Evolutionary conservation across 768 basidiomycete genomes (phyloP), one percentile per base, ranked within the genome.

Genomic region (Tricholoma saponaceum): DNA sequence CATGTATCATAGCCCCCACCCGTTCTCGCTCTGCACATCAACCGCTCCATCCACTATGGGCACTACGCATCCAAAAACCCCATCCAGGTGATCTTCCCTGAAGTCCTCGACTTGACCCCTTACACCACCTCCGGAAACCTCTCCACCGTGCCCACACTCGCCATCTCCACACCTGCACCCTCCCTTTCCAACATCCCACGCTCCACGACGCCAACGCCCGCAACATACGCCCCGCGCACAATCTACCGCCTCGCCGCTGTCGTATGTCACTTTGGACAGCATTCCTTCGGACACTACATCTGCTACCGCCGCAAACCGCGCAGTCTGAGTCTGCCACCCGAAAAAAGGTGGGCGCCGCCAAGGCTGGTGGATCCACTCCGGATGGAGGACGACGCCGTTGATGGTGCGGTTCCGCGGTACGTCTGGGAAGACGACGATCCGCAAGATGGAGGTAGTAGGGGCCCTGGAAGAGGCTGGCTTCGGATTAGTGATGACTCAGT

Each of bases 261-360:
- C 28, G 94, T 98, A 14, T 93, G 93, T 64, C 96, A 98, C 71
- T 96, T 87, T 67, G 96, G 96, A 13, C 84, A 87, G 54, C 95
- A 97, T 67, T 88, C 88, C 4, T 95, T 90, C 67, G 96, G 96
- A 5, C 96, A 99, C 68, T 99, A 96, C 68, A 83, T 98, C 62
- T 93, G 90, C 63, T 96, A 86, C 68, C 82, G 97, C 14, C 80
- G 95, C 49, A 91, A 89, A 71, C 95, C 95, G 0, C 79, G 80
- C 35, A 78, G 77, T 39, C 66, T 72, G 14, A 64, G 72, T 3
- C 63, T 72, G 22, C 74, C 74, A 1, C 55, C 69, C 12, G 73
- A 71, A 58, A 81, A 78, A 58, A 62, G 64, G 47, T 74, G 70
- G 68, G 60, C 65, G 1, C 73, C 75, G 8, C 73, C 74, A 1